Base-by-base conservation (phyloP, 2,329 filamentous ascomycete species). In the Xylariaceae sp. region DNA sequence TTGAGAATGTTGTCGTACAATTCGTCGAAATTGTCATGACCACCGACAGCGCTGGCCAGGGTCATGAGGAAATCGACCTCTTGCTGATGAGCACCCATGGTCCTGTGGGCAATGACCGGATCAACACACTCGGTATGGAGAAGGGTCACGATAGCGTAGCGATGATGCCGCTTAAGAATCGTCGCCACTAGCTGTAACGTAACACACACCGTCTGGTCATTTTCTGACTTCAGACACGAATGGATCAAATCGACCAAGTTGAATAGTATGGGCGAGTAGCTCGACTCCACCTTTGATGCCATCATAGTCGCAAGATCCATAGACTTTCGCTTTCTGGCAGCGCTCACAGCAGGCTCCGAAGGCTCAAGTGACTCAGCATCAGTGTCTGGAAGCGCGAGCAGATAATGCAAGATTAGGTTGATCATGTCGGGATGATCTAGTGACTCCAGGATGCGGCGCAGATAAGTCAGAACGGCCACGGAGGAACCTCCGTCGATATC, bases 401-500 rank as follows among this genome's bases (percentile, higher is more conserved):
- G 82, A 72, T 97, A 99, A 65, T 92, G 89, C 4, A 99, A 82
- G 56, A 97, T 94, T 61, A 96, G 88, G 66, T 96, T 90, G 60
- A 97, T 90, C 78, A 99, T 88, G 69, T 97, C 92, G 6, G 91
- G 90, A 71, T 97, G 92, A 64, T 97, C 91, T 11, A 99, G 80
- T 0, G 90, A 89, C 72, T 97, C 92, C 4, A 99, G 81, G 57
- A 97, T 96, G 48, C 90, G 88, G 59, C 89, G 88, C 41, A 99
- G 80, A 73, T 99, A 97, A 1, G 92, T 97, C 63, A 97, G 80
- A 10, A 99, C 94, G 2, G 94, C 94, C 18, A 97, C 92, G 0
- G 94, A 96, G 5, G 94, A 99, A 56, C 94, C 94, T 65, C 93
- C 94, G 74, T 97, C 93, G 45, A 95, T 89, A 76, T 99, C 94